Conservation (phyloP, 371 early-diverging fungal species). For the Mucor velutinosus region DNA sequence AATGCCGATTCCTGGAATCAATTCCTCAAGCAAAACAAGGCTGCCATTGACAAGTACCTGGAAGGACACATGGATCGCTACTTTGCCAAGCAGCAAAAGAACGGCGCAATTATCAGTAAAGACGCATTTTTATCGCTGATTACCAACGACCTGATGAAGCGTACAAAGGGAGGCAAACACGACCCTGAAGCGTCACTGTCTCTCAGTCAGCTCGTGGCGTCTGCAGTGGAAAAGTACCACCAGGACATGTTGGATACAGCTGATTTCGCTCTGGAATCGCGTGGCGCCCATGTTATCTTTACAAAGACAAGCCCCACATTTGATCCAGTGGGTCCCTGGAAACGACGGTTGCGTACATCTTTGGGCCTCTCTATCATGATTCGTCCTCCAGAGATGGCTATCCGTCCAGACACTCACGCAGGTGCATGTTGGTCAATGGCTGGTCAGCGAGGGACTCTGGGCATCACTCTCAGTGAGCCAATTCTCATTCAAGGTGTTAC, state of each 20-base stretch:
- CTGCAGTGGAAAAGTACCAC: slow-evolving; percentile 43
- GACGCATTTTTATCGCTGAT: slow-evolving; percentile 14
- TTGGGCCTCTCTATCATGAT: background rate
- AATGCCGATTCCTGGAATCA: slow-evolving; percentile 4
- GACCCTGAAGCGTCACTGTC: background rate
- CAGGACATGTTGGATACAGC: slow-evolving; percentile 62
- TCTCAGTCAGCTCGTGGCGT: slow-evolving; percentile 31
- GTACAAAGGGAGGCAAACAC: background rate
- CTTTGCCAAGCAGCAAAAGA: slow-evolving; percentile 8
- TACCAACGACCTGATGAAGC: background rate
- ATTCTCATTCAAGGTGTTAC: slow-evolving; percentile 12
- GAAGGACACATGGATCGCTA: background rate
- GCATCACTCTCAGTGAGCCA: slow-evolving; percentile 11
- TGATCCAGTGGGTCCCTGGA: background rate
- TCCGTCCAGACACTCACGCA: background rate
- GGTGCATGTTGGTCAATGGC: slow-evolving; percentile 22
- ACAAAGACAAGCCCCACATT: slow-evolving; percentile 44
- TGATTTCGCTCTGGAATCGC: slow-evolving; percentile 72
- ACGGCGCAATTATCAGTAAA: slow-evolving; percentile 16
- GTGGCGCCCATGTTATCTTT: slow-evolving; percentile 66
- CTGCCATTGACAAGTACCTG: slow-evolving; percentile 6
- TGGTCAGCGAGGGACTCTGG: slow-evolving; percentile 8
- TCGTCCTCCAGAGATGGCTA: slow-evolving; percentile 10
- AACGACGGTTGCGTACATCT: background rate
- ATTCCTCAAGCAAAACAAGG: slow-evolving; percentile 10